Evolutionary conservation across 2,329 filamentous ascomycete genomes (phyloP).

Genomic region (Venturia carpophila): DNA sequence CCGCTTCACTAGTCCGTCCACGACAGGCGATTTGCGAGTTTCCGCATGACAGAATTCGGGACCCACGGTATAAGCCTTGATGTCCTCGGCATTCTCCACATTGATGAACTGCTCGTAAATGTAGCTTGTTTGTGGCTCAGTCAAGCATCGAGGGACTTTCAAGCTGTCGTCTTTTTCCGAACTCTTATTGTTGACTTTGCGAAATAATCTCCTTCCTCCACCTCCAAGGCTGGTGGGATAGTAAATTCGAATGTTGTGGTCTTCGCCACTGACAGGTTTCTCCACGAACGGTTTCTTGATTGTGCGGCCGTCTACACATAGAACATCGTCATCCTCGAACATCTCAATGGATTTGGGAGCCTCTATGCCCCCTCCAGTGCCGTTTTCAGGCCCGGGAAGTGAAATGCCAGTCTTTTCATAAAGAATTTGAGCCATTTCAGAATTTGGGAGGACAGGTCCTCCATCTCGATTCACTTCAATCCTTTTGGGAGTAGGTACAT

Average conservation of each 20-base stretch:
- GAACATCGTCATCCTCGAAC: constrained; percentile 79
- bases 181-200: constrained; percentile 98
- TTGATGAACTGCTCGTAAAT: constrained; percentile 96
- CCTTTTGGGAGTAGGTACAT: constrained; percentile 79
- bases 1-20: constrained; percentile 88
- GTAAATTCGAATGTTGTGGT: constrained; percentile 98
- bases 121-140: constrained; percentile 75
- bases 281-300: constrained; percentile 95
- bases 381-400: constrained; percentile 62
- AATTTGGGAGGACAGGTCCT: constrained; percentile 68
- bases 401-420: constrained; percentile 71
- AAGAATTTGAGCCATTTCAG: constrained; percentile 73
- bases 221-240: constrained; percentile 81
- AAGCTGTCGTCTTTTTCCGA: constrained; percentile 83
- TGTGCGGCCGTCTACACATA: constrained; percentile 75
- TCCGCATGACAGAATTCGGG: constrained; percentile 91
- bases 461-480: constrained; percentile 91
- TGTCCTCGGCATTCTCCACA: constrained; percentile 94
- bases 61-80: constrained; percentile 97
- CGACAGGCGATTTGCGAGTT: constrained; percentile 92
- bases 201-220: constrained; percentile 83
- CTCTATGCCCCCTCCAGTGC: constrained; percentile 50
- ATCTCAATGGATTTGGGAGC: constrained; percentile 66
- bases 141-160: constrained; percentile 68
- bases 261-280: constrained; percentile 95